Percentiles rank a stretch among this genome's conserved stretches.
Evolutionary conservation across 1,284 basidiomycete genomes (phyloP).

Genomic region (Fomitopsis betulina): DNA sequence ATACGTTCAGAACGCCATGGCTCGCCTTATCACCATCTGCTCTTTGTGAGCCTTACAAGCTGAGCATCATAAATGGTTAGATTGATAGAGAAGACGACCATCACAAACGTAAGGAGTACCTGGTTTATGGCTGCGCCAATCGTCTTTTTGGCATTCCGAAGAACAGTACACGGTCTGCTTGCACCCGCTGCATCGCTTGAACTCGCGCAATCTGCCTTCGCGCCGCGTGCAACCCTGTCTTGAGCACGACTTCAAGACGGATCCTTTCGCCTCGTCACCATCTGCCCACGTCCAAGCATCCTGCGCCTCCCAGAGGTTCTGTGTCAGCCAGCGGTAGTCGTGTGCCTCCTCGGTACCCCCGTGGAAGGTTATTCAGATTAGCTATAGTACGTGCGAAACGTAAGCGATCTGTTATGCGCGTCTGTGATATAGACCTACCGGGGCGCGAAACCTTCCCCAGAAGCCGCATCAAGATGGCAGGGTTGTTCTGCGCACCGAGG

Average conservation of each 20-base stretch:
- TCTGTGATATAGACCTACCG: slow-evolving; percentile 21
- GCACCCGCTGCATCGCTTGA: slow-evolving; percentile 25
- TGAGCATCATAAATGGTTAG: slow-evolving; percentile 1
- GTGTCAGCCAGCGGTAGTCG: slow-evolving; percentile 40
- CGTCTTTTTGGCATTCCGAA: slow-evolving; percentile 32
- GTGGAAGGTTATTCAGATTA: slow-evolving; percentile 27
- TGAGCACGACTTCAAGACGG: slow-evolving; percentile 23
- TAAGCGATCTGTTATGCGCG: not conserved
- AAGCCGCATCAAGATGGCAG: slow-evolving; percentile 34
- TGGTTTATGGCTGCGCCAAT: slow-evolving; percentile 36
- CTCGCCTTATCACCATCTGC: slow-evolving; percentile 14
- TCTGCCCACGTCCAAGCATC: slow-evolving; percentile 41
- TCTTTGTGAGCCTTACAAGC: slow-evolving; percentile 13
- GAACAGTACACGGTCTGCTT: slow-evolving; percentile 35
- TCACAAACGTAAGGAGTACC: slow-evolving; percentile 22
- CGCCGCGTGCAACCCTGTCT: slow-evolving; percentile 12
- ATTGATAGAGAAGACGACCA: slow-evolving; percentile 5
- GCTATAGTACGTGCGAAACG: slow-evolving; percentile 15
- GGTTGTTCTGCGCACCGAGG: slow-evolving; percentile 30
- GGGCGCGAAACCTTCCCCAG: slow-evolving; percentile 32
- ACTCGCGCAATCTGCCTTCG: slow-evolving; percentile 19
- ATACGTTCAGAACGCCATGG: slow-evolving; percentile 5
- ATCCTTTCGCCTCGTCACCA: slow-evolving; percentile 27
- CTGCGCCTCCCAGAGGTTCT: slow-evolving; percentile 38
- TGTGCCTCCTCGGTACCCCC: slow-evolving; percentile 37